phyloP scores from a whole-genome alignment of 129 eudicot genomes.

The Daucus carota region DNA sequence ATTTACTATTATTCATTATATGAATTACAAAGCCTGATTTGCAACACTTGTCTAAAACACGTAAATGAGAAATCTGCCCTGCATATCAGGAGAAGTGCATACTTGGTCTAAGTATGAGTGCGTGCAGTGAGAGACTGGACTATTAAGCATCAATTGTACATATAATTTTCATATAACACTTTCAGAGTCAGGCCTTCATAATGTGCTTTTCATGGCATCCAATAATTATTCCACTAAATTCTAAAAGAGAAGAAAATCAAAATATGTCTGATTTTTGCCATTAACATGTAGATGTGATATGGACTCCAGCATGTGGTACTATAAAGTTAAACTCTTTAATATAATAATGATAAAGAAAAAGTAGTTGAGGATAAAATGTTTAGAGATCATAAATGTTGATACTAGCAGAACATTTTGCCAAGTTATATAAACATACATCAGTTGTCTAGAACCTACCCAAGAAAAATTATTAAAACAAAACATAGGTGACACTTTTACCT shows the following conservation, averaged over 20 bases:
- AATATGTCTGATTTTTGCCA: not conserved
- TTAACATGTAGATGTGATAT: not conserved
- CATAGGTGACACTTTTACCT: conserved; percentile 34
- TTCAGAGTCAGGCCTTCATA: not conserved
- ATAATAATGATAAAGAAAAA: not conserved
- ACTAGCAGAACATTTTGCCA: not conserved
- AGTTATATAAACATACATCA: not conserved
- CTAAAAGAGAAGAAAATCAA: not conserved
- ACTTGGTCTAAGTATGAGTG: not conserved
- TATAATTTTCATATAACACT: not conserved
- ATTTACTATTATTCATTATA: not conserved
- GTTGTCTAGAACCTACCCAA: not conserved
- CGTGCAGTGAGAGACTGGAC: not conserved
- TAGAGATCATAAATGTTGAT: not conserved
- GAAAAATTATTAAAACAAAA: not conserved
- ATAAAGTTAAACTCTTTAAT: not conserved
- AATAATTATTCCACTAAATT: not conserved
- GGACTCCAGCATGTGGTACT: not conserved
- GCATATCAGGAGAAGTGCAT: not conserved
- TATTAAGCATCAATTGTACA: not conserved
- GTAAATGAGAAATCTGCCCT: not conserved
- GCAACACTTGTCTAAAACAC: not conserved
- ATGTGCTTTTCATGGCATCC: not conserved
- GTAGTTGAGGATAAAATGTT: not conserved
- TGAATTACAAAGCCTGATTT: not conserved